Percentiles rank a stretch among this genome's conserved stretches.
Evolutionary conservation across 176 grass and related monocot species (phyloP).

Genomic region (Thinopyrum elongatum): DNA sequence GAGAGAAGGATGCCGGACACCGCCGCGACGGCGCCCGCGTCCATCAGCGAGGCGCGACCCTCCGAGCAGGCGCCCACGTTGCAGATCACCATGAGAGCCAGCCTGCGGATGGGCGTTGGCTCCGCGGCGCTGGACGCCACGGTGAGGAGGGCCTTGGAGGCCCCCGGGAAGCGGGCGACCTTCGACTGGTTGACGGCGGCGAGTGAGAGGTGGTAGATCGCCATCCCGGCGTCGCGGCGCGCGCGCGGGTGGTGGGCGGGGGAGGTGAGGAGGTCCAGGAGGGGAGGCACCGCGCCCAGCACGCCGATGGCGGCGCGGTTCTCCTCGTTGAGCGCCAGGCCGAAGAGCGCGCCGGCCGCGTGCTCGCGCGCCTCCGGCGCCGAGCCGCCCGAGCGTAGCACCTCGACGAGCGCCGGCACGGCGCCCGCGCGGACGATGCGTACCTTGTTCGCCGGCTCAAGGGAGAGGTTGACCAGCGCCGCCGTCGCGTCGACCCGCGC

Average conservation of each 20-base stretch:
- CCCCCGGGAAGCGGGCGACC: conserved; percentile 55
- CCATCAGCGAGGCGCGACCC: conserved; percentile 74
- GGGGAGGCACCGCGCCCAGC: conserved; percentile 64
- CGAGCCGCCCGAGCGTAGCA: conserved; percentile 31
- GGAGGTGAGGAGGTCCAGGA: conserved; percentile 63
- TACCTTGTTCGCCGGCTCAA: conserved; percentile 67
- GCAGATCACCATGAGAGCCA: conserved; percentile 79
- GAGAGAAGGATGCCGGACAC: conserved; percentile 47
- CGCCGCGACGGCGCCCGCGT: conserved; percentile 53
- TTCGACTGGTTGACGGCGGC: conserved; percentile 68
- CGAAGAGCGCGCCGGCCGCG: conserved; percentile 71
- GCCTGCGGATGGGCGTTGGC: conserved; percentile 37
- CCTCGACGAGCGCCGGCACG: conserved; percentile 64
- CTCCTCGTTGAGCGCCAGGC: conserved; percentile 69
- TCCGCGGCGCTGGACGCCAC: conserved; percentile 35
- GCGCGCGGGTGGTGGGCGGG: conserved; percentile 22
- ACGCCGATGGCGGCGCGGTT: conserved; percentile 94
- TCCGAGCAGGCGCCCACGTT: conserved; percentile 63
- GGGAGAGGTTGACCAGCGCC: conserved; percentile 71
- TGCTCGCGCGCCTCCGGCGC: conserved; percentile 67
- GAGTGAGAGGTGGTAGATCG: conserved; percentile 84
- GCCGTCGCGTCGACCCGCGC: conserved; percentile 55
- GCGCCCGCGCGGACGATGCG: conserved; percentile 71
- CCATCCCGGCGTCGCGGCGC: conserved; percentile 74
- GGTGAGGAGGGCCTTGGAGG: conserved; percentile 45